Percentiles rank a stretch among this genome's conserved stretches.
Evolutionary conservation across 495 filamentous ascomycete species (phyloP).

Genomic region (Penicillium desertorum): DNA sequence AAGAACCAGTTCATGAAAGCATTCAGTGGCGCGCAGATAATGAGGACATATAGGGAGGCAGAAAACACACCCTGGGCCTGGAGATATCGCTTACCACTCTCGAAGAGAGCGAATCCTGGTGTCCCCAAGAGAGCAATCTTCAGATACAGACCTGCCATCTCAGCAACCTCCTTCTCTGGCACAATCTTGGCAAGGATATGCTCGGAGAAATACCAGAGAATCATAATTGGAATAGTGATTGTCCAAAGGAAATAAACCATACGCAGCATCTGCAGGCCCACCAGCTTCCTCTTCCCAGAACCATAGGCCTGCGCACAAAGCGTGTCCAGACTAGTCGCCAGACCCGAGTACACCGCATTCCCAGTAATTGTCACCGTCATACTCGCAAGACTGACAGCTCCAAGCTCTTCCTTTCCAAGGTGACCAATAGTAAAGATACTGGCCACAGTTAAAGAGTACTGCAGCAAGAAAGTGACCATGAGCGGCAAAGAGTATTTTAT

Average conservation of each 20-base stretch:
- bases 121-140: slow-evolving; percentile 64
- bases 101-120: slow-evolving; percentile 70
- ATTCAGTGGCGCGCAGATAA: slow-evolving; percentile 71
- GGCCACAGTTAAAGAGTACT: slow-evolving; percentile 71
- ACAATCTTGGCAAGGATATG: slow-evolving; percentile 61
- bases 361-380: slow-evolving; percentile 76
- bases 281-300: slow-evolving; percentile 64
- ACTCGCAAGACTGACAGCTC: slow-evolving; percentile 62
- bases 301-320: slow-evolving; percentile 77
- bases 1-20: slow-evolving; percentile 73
- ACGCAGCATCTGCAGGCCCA: slow-evolving; percentile 70
- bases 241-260: slow-evolving; percentile 66
- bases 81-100: slow-evolving; percentile 69
- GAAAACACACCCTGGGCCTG: slow-evolving; percentile 74
- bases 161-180: slow-evolving; percentile 62
- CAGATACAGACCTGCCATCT: slow-evolving; percentile 65
- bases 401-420: slow-evolving; percentile 62
- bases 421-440: slow-evolving; percentile 69
- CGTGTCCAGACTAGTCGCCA: slow-evolving; percentile 72
- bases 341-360: slow-evolving; percentile 68
- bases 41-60: slow-evolving; percentile 62
- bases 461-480: slow-evolving; percentile 70
- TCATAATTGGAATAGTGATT: slow-evolving; percentile 63
- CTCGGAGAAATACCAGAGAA: slow-evolving; percentile 63
- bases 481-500: slow-evolving; percentile 61